These are phyloP conservation scores for Candida andamanensis DNA, from an alignment of 805 yeast species.

Conservation along the genomic window DNA sequence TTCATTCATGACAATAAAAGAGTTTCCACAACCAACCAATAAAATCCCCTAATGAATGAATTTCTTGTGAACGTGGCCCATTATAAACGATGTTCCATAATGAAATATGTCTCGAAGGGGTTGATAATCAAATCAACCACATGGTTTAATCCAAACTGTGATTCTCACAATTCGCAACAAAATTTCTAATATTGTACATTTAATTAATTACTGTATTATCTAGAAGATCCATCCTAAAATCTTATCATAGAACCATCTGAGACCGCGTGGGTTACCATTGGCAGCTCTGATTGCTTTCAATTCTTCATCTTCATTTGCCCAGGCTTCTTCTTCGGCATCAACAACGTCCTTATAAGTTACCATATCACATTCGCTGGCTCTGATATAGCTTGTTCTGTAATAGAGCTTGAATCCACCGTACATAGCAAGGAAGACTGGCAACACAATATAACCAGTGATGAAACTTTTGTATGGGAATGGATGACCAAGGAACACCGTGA, in stretches of 20 bases:
- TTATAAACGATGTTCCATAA: too few relatives aligned
- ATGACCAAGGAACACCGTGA: constrained; percentile 61
- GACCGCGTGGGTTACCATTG: constrained; percentile 38
- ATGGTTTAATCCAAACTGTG: too few relatives aligned
- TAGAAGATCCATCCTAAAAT: constrained; percentile 47
- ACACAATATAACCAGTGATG: constrained; percentile 74
- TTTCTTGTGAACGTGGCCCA: too few relatives aligned
- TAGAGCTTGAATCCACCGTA: constrained; percentile 57
- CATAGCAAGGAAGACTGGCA: constrained; percentile 56
- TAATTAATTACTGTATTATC: too few relatives aligned
- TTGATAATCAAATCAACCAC: too few relatives aligned
- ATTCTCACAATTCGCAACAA: too few relatives aligned
- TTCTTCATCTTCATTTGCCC: constrained; percentile 28
- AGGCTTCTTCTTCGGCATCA: constrained; percentile 48
- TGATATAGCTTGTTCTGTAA: constrained; percentile 44
- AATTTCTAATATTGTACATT: too few relatives aligned
- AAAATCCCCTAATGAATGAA: too few relatives aligned
- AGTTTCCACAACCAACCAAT: too few relatives aligned
- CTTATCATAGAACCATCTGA: constrained; percentile 46
- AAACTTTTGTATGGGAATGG: constrained; percentile 57
- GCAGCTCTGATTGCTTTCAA: constrained; percentile 32
- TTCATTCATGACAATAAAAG: too few relatives aligned
- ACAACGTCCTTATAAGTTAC: constrained; percentile 50
- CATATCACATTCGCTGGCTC: constrained; percentile 58
- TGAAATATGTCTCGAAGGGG: too few relatives aligned